Evolutionary conservation across 441 rosid genomes (phyloP), one percentile per base, ranked within the genome.

Genomic region (Populus tomentosa): DNA sequence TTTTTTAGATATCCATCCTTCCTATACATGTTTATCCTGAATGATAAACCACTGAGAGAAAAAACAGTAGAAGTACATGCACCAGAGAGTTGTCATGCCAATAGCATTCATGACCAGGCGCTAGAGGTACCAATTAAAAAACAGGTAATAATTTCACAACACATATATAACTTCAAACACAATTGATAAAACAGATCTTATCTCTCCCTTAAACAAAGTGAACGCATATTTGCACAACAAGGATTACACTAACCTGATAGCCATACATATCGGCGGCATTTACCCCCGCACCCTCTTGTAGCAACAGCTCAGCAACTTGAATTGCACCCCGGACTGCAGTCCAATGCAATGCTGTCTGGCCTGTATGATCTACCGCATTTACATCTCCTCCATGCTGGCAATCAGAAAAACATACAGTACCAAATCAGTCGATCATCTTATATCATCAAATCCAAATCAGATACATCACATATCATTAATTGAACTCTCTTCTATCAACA

Each of bases 281-380:
- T 28, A 96, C 82, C 69, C 77, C 80, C 32, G 97, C 94, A 81
- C 97, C 98, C 86, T 94, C 98, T 84, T 78, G 91, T 42, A 96
- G 91, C 76, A 96, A 84, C 66, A 96, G 90, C 81, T 94, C 98
- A 1, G 89, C 94, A 64, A 86, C 97, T 87, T 94, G 98, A 78
- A 88, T 80, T 68, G 95, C 93, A 53, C 98, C 98, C 16, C 97
- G 95, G 77, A 92, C 96, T n/a, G 98, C 98, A 90, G 98, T 91
- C 99, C 99, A 96, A 73, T 94, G 98, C 84, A 96, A 84, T 23
- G 99, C 97, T 62, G 97, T 92, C 87, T 94, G 99, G 32, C 98
- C 98, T 35, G 93, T 90, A 83, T 94, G 98, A 89, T 96, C 99
- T 32, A 85, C 80, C 0, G 90, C 85, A 77, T 96, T 91, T 75